Conservation (phyloP, 179 eudicot species). For the Camellia oleifera region DNA sequence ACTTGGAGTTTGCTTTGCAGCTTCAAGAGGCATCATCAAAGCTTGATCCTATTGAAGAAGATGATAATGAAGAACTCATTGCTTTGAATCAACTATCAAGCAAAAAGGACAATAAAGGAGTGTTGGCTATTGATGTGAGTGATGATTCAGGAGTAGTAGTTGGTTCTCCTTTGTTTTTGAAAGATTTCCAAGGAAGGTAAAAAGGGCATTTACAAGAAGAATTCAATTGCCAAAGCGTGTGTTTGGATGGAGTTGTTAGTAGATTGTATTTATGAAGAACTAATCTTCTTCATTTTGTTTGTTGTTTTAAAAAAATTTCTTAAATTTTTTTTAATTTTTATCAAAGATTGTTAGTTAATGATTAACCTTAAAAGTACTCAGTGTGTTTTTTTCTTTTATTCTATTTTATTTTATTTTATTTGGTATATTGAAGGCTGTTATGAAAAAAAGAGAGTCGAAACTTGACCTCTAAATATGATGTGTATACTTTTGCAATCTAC, state of each 20-base stretch:
- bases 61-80: constrained; percentile 7
- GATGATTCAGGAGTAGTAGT: constrained; percentile 47
- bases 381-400: background rate
- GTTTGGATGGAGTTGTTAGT: background rate
- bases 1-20: constrained; percentile 83
- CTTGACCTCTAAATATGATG: too few species aligned
- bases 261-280: background rate
- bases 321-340: background rate
- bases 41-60: constrained; percentile 26
- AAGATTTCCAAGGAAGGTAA: constrained; percentile 40
- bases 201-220: background rate
- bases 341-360: background rate
- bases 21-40: constrained; percentile 55
- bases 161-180: constrained; percentile 40
- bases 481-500: too few species aligned
- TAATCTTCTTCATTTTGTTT: background rate
- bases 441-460: too few species aligned
- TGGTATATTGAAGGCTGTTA: too few species aligned
- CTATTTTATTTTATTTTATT: too few species aligned
- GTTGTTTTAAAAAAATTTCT: background rate
- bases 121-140: constrained; percentile 17
- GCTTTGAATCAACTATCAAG: background rate
- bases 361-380: background rate
- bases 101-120: constrained; percentile 2
- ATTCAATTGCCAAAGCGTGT: background rate